Evolutionary conservation across 495 filamentous ascomycete genomes (phyloP), one percentile per base, ranked within the genome.

Genomic region (Aspergillus egyptiacus): DNA sequence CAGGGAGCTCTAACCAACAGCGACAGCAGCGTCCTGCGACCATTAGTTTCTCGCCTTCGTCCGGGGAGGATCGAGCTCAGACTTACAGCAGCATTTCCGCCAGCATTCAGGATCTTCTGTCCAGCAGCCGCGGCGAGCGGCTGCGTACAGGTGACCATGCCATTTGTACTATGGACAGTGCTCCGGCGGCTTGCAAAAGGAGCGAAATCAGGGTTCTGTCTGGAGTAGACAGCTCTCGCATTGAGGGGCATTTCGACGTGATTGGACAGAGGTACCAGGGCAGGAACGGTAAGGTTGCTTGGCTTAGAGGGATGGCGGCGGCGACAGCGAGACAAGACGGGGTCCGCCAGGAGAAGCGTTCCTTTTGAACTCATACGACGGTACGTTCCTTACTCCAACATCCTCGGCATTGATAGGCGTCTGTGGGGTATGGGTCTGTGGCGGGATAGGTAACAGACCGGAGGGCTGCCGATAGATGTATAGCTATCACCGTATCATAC

Each of bases 1-100:
- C n/a, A 33, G 48, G 53, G 31, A 20, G 43, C 30, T 18, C n/a
- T 4, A 15, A 42, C 77, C 86, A 37, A 89, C 85, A 30, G 93
- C 93, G 5, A 97, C 87, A 20, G 91, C 93, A 24, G 93, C 93
- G 76, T 97, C 93, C 89, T 95, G 48, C 1, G 25, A 25, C 17
- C 4, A 23, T 43, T 25, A 48, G 57, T 42, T 42, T 35, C n/a
- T n/a, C 24, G 1, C 19, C 1, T 0, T 22, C 2, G 13, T 46
- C 5, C 17, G 10, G 13, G 13, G 6, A 20, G 11, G 8, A 22
- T 33, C 25, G 23, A 18, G 22, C 19, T 14, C 17, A 23, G 15
- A 73, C 85, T 64, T 73, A 90, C 89, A 44, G 93, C 94, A 56
- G 88, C 88, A 72, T 98, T 98, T 46, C 93, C 93, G 20, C 93